phyloP scores from a whole-genome alignment of 2,329 filamentous ascomycete genomes.

The Gyromitra esculenta region DNA sequence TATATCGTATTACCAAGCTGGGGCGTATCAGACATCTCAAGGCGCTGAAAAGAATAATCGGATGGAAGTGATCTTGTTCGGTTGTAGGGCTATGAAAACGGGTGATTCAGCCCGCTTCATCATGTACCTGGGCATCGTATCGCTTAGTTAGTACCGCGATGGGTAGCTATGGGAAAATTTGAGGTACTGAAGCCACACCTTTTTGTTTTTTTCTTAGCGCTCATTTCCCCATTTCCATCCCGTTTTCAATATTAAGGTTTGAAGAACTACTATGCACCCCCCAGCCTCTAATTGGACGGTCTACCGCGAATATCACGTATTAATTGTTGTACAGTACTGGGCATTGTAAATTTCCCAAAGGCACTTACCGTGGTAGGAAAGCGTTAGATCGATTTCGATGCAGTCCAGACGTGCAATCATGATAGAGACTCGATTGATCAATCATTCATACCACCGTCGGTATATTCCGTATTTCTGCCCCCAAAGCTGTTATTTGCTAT shows the following conservation, averaged over 20 bases:
- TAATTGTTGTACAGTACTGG: not conserved
- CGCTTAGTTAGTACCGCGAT: not conserved
- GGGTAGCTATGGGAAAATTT: not conserved
- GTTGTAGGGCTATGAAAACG: slow-evolving; percentile 2
- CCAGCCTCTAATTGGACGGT: not conserved
- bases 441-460: not conserved
- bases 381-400: not conserved
- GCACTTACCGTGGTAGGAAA: not conserved
- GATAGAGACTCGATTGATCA: not conserved
- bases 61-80: slow-evolving; percentile 1
- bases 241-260: not conserved
- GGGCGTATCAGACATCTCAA: not conserved
- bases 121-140: not conserved
- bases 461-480: slow-evolving; percentile 18
- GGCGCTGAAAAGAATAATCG: not conserved
- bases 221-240: not conserved
- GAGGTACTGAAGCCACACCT: not conserved
- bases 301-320: not conserved
- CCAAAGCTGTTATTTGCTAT: not conserved
- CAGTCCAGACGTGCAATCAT: slow-evolving; percentile 12
- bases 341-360: not conserved
- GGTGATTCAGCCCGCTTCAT: not conserved
- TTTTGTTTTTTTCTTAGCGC: not conserved
- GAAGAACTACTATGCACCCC: not conserved
- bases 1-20: slow-evolving; percentile 1